Conservation (phyloP, 495 filamentous ascomycete species). For the Lineolata rhizophorae region DNA sequence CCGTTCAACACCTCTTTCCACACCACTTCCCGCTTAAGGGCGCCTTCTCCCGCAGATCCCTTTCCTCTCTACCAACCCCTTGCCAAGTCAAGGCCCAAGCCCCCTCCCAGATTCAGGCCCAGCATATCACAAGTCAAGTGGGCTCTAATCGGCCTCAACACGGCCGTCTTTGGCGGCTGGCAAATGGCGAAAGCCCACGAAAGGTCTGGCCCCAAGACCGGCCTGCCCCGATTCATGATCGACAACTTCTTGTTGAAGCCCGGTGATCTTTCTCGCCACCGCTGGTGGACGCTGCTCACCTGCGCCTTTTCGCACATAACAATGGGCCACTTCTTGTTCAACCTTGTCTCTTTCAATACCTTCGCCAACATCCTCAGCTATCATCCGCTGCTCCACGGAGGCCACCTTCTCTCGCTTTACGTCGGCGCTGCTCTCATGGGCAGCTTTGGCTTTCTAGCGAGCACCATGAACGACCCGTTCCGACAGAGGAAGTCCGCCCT, state of each 20-base stretch:
- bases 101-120: too few species aligned
- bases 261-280: conserved; percentile 5
- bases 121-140: conserved; percentile 7
- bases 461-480: background rate
- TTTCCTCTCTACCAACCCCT: too few species aligned
- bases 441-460: conserved; percentile 4
- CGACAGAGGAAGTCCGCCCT: conserved; percentile 1
- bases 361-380: conserved; percentile 10
- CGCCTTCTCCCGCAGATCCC: too few species aligned
- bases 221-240: background rate
- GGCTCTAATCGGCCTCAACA: conserved; percentile 15
- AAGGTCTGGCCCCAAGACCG: background rate
- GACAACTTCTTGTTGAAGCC: conserved; percentile 6
- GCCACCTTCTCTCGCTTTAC: conserved; percentile 5
- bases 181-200: conserved; percentile 4
- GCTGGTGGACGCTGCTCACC: conserved; percentile 13
- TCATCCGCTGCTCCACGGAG: conserved; percentile 6
- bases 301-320: conserved; percentile 12
- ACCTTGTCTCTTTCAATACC: conserved; percentile 13
- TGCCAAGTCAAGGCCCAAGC: background rate
- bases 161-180: conserved; percentile 11
- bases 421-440: conserved; percentile 12
- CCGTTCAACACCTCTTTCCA: conserved; percentile 21
- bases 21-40: background rate
- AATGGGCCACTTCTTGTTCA: conserved; percentile 8